Conservation (phyloP, 2,329 filamentous ascomycete species). For the Colletotrichum kahawae region DNA sequence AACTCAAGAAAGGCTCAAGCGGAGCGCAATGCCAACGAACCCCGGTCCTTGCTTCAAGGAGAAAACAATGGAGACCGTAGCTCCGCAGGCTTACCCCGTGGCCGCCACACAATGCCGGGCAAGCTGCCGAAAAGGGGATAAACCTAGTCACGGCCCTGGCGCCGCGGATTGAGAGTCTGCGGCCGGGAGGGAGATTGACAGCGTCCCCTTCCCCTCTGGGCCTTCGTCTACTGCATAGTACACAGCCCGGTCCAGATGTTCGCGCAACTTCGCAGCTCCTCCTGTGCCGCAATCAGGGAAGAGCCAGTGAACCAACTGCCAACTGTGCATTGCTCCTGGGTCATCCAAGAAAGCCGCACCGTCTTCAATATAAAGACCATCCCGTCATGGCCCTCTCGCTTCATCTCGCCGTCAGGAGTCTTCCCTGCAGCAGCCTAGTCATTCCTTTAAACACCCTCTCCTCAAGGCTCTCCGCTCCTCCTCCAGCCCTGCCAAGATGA, state of each 20-base stretch:
- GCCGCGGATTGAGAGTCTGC: background rate
- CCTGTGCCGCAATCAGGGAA: background rate
- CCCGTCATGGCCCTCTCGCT: background rate
- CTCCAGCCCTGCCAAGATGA: conserved; percentile 12
- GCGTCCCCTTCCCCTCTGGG: background rate
- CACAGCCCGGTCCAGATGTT: background rate
- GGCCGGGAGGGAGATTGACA: conserved; percentile 6
- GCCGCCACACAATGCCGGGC: background rate
- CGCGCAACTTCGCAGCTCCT: background rate
- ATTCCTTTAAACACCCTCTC: conserved; percentile 1
- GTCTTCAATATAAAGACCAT: conserved; percentile 18
- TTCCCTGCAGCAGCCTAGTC: conserved; percentile 20
- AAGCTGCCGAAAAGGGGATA: conserved; percentile 3
- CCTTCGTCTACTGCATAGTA: background rate
- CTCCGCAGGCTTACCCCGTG: conserved; percentile 7
- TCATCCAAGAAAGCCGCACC: background rate
- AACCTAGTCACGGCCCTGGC: background rate
- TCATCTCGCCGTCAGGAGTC: conserved; percentile 9
- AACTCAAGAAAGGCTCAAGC: background rate
- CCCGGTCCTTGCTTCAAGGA: conserved; percentile 10
- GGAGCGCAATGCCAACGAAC: background rate
- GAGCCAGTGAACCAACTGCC: background rate
- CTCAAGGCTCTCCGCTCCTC: background rate
- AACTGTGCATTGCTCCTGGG: background rate
- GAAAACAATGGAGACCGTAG: background rate